Evolutionary conservation across 2,329 filamentous ascomycete genomes (phyloP).

Genomic region (Ceratocystis variospora): DNA sequence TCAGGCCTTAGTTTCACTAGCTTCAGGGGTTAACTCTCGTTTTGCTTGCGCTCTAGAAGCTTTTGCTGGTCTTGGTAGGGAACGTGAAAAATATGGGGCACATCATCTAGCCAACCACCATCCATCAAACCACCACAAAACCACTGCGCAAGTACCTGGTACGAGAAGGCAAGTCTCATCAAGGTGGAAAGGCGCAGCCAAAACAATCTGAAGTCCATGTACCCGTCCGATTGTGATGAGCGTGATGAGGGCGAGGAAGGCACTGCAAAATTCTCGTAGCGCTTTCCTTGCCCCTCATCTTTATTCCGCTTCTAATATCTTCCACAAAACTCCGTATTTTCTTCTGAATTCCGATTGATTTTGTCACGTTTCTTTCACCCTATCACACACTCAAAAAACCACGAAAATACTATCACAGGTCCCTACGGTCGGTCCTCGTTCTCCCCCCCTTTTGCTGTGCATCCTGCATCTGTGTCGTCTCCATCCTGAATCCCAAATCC

Average conservation of each 20-base stretch:
- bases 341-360: background rate
- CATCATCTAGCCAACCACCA: background rate
- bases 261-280: background rate
- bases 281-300: background rate
- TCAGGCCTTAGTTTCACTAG: slow-evolving; percentile 5
- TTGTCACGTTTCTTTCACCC: background rate
- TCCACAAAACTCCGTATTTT: background rate
- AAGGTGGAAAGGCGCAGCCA: background rate
- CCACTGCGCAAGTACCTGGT: background rate
- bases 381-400: background rate
- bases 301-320: background rate
- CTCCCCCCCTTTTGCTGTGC: slow-evolving; percentile 4
- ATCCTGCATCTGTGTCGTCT: slow-evolving; percentile 1
- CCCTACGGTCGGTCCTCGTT: background rate
- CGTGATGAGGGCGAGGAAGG: background rate
- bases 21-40: background rate
- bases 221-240: background rate
- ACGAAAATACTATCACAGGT: background rate
- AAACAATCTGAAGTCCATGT: background rate
- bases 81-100: background rate
- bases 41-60: background rate
- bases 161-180: background rate
- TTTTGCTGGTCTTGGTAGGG: background rate
- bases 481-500: slow-evolving; percentile 3
- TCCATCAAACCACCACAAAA: background rate